Evolutionary conservation across 1,139 yeast genomes (phyloP).

Genomic region (Candida glucosophila): DNA sequence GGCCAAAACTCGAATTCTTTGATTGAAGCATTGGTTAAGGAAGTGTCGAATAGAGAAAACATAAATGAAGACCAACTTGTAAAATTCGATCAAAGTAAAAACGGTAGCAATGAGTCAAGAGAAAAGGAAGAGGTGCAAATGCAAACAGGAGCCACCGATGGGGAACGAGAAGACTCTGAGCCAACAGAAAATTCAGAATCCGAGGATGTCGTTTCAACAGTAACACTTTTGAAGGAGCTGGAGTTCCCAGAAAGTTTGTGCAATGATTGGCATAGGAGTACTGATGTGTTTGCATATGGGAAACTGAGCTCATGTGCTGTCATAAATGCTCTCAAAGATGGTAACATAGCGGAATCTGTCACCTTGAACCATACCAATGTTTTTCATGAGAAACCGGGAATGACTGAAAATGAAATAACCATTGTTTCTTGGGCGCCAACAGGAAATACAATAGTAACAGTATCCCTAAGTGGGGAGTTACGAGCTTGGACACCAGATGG

Average conservation of each 20-base stretch:
- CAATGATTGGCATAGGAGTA: slow-evolving; percentile 33
- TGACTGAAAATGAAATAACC: slow-evolving; percentile 31
- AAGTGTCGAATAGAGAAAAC: slow-evolving; percentile 4
- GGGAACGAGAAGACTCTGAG: slow-evolving; percentile 2
- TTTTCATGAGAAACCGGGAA: slow-evolving; percentile 6
- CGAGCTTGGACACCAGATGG: slow-evolving; percentile 67
- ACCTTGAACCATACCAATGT: slow-evolving; percentile 18
- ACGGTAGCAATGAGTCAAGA: slow-evolving; percentile 5
- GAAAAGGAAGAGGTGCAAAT: slow-evolving; percentile 11
- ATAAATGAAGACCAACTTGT: slow-evolving; percentile 4
- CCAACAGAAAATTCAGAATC: slow-evolving; percentile 2
- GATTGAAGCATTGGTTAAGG: slow-evolving; percentile 13
- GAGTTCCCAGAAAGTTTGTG: slow-evolving; percentile 21
- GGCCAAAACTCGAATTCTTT: slow-evolving; percentile 14
- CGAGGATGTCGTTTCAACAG: slow-evolving; percentile 2
- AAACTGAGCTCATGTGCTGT: slow-evolving; percentile 25
- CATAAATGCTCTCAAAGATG: slow-evolving; percentile 24
- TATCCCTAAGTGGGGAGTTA: slow-evolving; percentile 55
- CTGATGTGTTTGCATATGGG: slow-evolving; percentile 32
- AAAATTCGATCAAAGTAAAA: no score
- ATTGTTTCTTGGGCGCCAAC: slow-evolving; percentile 56
- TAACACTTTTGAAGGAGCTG: slow-evolving; percentile 3
- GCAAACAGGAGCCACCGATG: slow-evolving; percentile 5
- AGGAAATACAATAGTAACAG: slow-evolving; percentile 50
- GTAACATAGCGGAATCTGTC: slow-evolving; percentile 25